A percentile compares a stretch with the other conserved stretches of the same genome.
Evolutionary conservation across 2,329 filamentous ascomycete genomes (phyloP).

Genomic region (Macrophomina pseudophaseolina): DNA sequence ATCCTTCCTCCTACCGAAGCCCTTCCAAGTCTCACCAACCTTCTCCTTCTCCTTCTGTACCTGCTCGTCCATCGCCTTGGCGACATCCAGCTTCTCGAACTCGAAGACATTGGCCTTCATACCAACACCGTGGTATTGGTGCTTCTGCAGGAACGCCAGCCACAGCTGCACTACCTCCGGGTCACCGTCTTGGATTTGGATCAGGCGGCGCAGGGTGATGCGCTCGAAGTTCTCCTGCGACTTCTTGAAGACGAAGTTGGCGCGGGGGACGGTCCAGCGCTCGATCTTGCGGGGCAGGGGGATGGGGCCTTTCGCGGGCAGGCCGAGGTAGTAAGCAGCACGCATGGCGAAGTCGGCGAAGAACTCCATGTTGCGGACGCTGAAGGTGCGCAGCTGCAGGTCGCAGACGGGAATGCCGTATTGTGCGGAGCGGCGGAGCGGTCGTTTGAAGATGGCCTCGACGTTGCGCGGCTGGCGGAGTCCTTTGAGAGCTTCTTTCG

Average conservation of each 20-base stretch:
- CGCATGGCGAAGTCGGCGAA: slow-evolving; percentile 94
- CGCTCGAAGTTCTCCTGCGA: slow-evolving; percentile 97
- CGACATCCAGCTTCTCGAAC: slow-evolving; percentile 65
- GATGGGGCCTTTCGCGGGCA: slow-evolving; percentile 83
- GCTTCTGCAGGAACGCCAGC: slow-evolving; percentile 89
- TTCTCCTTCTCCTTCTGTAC: slow-evolving; percentile 35
- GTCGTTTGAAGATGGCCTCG: slow-evolving; percentile 84
- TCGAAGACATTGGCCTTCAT: slow-evolving; percentile 99
- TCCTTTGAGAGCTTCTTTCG: slow-evolving; percentile 25
- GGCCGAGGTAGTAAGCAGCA: slow-evolving; percentile 89
- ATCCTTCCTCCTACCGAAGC: slow-evolving; percentile 35
- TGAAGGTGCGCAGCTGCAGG: slow-evolving; percentile 91
- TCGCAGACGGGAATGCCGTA: slow-evolving; percentile 86
- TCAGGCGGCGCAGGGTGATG: slow-evolving; percentile 80
- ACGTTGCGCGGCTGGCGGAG: slow-evolving; percentile 69
- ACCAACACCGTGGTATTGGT: slow-evolving; percentile 93
- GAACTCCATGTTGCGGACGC: slow-evolving; percentile 86
- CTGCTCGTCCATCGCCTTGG: slow-evolving; percentile 41
- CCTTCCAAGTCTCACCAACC: slow-evolving; percentile 36
- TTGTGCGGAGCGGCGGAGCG: slow-evolving; percentile 74
- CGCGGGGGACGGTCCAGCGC: slow-evolving; percentile 90
- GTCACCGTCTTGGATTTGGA: slow-evolving; percentile 92
- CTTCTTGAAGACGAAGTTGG: slow-evolving; percentile 96
- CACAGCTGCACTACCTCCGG: slow-evolving; percentile 88
- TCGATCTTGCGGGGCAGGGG: slow-evolving; percentile 86